Conservation (phyloP, 495 filamentous ascomycete genomes). For the Corynascus novoguineensis region DNA sequence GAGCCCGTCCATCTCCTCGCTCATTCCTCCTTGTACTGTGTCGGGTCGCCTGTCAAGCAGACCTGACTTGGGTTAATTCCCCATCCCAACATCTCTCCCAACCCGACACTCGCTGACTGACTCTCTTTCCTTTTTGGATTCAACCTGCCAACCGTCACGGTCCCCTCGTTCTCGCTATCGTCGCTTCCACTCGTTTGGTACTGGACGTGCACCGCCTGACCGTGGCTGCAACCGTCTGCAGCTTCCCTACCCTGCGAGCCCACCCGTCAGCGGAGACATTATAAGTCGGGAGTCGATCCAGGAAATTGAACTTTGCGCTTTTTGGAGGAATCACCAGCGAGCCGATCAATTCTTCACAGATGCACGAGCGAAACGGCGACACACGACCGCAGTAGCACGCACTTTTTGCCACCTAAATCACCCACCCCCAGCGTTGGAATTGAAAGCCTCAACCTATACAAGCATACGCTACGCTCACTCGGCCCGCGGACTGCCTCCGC, state of each 20-base stretch:
- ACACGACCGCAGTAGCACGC: neutral
- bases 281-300: neutral
- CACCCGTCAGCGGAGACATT: neutral
- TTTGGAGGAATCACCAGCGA: neutral
- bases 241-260: neutral
- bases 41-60: neutral
- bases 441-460: neutral
- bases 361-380: neutral
- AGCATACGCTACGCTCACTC: slow-evolving; percentile 2
- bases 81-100: neutral
- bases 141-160: neutral
- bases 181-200: slow-evolving; percentile 13
- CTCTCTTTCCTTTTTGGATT: neutral
- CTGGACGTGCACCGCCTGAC: neutral
- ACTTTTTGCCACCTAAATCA: neutral
- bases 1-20: neutral
- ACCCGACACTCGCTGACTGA: slow-evolving; percentile 19
- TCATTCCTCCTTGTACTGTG: neutral
- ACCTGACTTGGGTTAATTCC: slow-evolving; percentile 4
- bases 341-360: neutral
- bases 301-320: neutral
- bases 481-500: neutral
- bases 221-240: neutral
- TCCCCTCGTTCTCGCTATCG: slow-evolving; percentile 15
- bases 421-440: neutral